Evolutionary conservation across 164 flowering plant genomes (phyloP), one percentile per base, ranked within the genome.

Genomic region (Vitis rotundifolia): DNA sequence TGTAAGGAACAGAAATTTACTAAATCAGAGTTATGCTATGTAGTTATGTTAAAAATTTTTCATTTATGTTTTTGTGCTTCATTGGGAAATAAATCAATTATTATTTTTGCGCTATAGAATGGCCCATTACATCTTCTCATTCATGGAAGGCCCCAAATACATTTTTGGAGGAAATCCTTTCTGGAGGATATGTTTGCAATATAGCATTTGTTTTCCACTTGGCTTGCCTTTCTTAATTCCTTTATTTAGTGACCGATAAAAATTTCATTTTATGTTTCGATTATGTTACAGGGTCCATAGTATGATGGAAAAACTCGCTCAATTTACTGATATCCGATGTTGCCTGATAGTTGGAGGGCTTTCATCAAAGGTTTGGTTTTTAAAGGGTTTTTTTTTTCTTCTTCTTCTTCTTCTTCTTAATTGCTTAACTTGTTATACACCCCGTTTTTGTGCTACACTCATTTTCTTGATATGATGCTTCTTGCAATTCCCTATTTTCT

Each of bases 291-390:
- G 99, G 89, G 88, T 95, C 68, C 94, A 89, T 68, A 95, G 99
- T 73, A 95, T 93, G 99, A 81, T 86, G 50, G 88, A 82, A 82
- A 91, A 91, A 72, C 88, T 95, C 74, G 91, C 94, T 9, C 97
- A 95, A 56, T 91, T 87, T 75, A 88, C 94, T 31, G 98, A 93
- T 76, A 88, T 95, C 77, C 87, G 90, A 77, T 88, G 99, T 77
- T 91, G 97, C 76, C 77, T 95, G 76, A 78, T 93, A 51, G 89
- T 93, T 78, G 98, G 98, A 68, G 99, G 99, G 64, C 91, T 93
- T 66, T 84, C 97, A 70, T 63, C 79, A 56, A 89, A 93, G 99
- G 99, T 95, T 69, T 51, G 82, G 0, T 63, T n/a, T 28, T 10
- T 68, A 1, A 31, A 49, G 3, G 16, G 19, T 71, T 44, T 29